These are phyloP conservation scores for Dactylellina sp. DNA, from an alignment of 2,329 filamentous ascomycete genomes.

Conservation along the genomic window DNA sequence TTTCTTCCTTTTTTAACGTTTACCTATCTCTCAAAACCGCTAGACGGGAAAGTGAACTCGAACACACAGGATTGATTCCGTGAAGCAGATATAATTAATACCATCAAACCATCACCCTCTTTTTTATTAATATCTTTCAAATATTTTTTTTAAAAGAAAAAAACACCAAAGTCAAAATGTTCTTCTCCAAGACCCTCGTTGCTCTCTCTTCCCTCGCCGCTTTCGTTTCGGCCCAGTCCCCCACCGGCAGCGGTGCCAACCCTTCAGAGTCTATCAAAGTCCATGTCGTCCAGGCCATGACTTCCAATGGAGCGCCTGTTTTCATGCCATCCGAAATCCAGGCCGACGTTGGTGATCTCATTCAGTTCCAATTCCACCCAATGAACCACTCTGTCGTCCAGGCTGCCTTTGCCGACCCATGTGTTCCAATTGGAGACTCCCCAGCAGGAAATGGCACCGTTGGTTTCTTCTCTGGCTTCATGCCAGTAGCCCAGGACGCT, in stretches of 20 bases:
- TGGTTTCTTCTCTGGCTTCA: slow-evolving; percentile 77
- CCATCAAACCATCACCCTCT: slow-evolving; percentile 16
- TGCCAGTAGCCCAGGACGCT: slow-evolving; percentile 71
- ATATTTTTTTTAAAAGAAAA: slow-evolving; percentile 20
- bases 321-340: slow-evolving; percentile 58
- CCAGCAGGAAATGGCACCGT: slow-evolving; percentile 52
- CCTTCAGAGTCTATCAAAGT: slow-evolving; percentile 58
- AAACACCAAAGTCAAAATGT: slow-evolving; percentile 62
- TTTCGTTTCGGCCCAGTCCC: slow-evolving; percentile 60
- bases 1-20: slow-evolving; percentile 15
- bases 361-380: slow-evolving; percentile 60
- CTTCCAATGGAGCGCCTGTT: slow-evolving; percentile 60
- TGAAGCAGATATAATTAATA: slow-evolving; percentile 29
- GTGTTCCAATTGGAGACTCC: slow-evolving; percentile 69
- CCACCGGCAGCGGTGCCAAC: slow-evolving; percentile 59
- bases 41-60: slow-evolving; percentile 55
- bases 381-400: slow-evolving; percentile 82
- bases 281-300: slow-evolving; percentile 64
- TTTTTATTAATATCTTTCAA: slow-evolving; percentile 10
- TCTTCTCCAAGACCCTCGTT: slow-evolving; percentile 59
- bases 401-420: slow-evolving; percentile 78
- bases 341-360: slow-evolving; percentile 58
- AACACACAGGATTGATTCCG: slow-evolving; percentile 56
- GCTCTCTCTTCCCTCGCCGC: slow-evolving; percentile 59
- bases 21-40: slow-evolving; percentile 49